Evolutionary conservation across 108 stramenopile species (phyloP).

Genomic region (Nitzschia putrida): DNA sequence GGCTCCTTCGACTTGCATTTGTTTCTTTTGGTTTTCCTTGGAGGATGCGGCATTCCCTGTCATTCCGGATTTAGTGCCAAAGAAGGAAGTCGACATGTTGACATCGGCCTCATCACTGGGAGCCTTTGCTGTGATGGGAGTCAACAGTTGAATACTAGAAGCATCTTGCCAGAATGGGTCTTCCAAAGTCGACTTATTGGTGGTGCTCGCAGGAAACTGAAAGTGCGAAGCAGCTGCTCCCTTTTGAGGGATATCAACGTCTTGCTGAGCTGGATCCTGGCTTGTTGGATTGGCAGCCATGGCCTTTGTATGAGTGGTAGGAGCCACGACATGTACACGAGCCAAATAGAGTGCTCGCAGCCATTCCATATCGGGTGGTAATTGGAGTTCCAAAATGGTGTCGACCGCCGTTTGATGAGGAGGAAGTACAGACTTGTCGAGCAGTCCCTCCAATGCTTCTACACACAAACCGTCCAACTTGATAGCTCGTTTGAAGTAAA

Average conservation of each 20-base stretch:
- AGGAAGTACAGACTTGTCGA: constrained; percentile 48
- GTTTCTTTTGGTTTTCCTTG: background rate
- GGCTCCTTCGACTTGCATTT: constrained; percentile 53
- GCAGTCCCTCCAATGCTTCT: constrained; percentile 61
- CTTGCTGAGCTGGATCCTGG: background rate
- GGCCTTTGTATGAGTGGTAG: constrained; percentile 7
- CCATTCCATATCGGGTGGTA: constrained; percentile 42
- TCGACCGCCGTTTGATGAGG: constrained; percentile 39
- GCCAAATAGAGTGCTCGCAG: constrained; percentile 65
- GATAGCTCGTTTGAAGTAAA: constrained; percentile 62
- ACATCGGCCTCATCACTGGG: constrained; percentile 1
- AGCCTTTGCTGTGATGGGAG: constrained; percentile 12
- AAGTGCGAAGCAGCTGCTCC: background rate
- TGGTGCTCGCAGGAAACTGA: background rate
- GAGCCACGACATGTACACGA: constrained; percentile 36
- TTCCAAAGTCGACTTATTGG: background rate
- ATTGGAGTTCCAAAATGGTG: constrained; percentile 26
- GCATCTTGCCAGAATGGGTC: constrained; percentile 29
- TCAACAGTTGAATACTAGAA: constrained; percentile 9
- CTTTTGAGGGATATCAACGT: background rate
- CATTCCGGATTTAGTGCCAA: background rate
- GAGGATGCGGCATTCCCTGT: background rate
- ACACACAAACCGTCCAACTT: constrained; percentile 65
- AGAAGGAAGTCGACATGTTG: background rate
- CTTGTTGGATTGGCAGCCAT: background rate